Conservation (phyloP, 2,329 filamentous ascomycete genomes). For the Coleophoma crateriformis region DNA sequence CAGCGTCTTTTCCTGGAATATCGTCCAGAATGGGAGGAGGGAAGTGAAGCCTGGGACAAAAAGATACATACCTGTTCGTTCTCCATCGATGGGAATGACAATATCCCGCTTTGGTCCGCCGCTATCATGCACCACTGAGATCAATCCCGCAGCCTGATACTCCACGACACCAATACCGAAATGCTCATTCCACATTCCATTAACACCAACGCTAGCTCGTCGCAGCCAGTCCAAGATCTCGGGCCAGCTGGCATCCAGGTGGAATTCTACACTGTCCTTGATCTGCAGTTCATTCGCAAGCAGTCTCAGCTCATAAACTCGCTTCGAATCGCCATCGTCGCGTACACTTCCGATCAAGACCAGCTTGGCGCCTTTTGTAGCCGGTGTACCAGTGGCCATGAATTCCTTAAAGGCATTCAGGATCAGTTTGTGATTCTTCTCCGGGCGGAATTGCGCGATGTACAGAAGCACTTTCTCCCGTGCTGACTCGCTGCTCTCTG, state of each 20-base stretch:
- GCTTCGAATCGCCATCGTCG: slow-evolving; percentile 71
- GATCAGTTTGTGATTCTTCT: slow-evolving; percentile 92
- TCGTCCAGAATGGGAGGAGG: not conserved
- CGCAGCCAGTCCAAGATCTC: slow-evolving; percentile 76
- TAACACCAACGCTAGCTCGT: slow-evolving; percentile 78
- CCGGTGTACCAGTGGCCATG: slow-evolving; percentile 48
- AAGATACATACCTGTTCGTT: slow-evolving; percentile 61
- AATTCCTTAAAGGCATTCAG: slow-evolving; percentile 80
- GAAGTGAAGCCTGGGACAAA: not conserved
- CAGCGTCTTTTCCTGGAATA: not conserved
- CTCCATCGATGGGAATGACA: slow-evolving; percentile 72
- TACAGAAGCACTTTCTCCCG: slow-evolving; percentile 76
- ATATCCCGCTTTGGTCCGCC: slow-evolving; percentile 94
- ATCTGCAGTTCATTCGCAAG: slow-evolving; percentile 82
- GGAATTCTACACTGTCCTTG: slow-evolving; percentile 78
- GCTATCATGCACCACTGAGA: slow-evolving; percentile 88
- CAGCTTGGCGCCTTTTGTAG: slow-evolving; percentile 55
- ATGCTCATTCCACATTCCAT: slow-evolving; percentile 99
- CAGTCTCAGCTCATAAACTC: slow-evolving; percentile 83
- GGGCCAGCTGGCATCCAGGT: slow-evolving; percentile 85
- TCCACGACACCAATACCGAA: slow-evolving; percentile 98
- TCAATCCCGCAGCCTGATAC: slow-evolving; percentile 91
- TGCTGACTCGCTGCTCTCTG: slow-evolving; percentile 58
- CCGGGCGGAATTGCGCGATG: slow-evolving; percentile 94
- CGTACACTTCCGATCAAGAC: slow-evolving; percentile 91